phyloP scores from a whole-genome alignment of 176 grass and related monocot genomes.

The Avena sativa region DNA sequence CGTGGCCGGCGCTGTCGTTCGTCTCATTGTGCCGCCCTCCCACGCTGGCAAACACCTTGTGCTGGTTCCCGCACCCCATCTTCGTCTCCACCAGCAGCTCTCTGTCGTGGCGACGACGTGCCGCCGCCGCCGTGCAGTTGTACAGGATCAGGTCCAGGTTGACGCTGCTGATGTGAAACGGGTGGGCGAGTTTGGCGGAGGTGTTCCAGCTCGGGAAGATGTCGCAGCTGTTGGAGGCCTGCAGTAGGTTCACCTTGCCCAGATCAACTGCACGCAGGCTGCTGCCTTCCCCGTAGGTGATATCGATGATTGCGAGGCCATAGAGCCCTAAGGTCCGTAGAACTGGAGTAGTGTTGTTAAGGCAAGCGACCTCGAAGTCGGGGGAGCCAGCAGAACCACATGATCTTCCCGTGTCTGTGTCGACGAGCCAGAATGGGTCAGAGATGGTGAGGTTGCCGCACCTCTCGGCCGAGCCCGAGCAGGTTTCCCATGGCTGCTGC shows the following conservation, averaged over 20 bases:
- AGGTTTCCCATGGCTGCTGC: no score
- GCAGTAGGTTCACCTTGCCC: background rate
- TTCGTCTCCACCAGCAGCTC: no score
- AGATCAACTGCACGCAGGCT: background rate
- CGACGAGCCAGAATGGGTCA: background rate
- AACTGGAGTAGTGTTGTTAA: no score
- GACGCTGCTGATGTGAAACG: background rate
- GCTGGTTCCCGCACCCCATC: no score
- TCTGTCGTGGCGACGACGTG: no score
- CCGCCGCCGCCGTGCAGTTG: background rate
- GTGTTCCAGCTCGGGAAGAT: background rate
- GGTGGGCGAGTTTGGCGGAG: background rate
- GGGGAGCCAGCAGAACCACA: no score
- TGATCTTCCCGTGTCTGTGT: accelerated
- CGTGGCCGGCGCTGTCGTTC: no score
- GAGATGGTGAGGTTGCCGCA: constrained; percentile 12
- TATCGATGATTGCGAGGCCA: no score
- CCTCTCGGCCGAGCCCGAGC: background rate
- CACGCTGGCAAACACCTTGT: no score
- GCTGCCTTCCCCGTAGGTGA: background rate
- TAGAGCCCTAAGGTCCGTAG: no score
- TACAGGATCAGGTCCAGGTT: background rate
- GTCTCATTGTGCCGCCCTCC: no score
- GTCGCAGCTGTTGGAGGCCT: background rate
- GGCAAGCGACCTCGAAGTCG: background rate